A percentile compares a stretch with the other conserved stretches of the same genome.
Evolutionary conservation across 495 filamentous ascomycete species (phyloP).

Genomic region (Collariella sp.): DNA sequence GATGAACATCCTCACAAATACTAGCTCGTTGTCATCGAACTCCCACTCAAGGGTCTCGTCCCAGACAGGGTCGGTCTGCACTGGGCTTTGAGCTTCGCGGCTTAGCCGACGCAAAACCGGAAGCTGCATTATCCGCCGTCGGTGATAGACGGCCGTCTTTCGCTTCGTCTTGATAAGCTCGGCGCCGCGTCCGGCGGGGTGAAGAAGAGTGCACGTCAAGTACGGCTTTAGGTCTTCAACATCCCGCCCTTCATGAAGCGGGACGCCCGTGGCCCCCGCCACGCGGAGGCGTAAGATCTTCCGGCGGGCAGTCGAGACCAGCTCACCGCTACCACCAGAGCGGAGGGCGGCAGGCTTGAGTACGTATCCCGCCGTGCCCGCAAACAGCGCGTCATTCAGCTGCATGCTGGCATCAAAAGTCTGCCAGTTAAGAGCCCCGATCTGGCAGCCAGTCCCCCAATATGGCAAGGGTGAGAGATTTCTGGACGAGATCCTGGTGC

Average conservation of each 20-base stretch:
- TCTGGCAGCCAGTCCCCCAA: constrained; percentile 48
- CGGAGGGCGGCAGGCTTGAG: constrained; percentile 45
- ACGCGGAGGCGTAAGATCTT: constrained; percentile 34
- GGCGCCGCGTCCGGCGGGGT: constrained; percentile 23
- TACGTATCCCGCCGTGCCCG: constrained; percentile 45
- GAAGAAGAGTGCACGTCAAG: constrained; percentile 45
- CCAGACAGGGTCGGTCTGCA: constrained; percentile 42
- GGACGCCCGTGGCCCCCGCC: constrained; percentile 43
- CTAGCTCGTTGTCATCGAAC: constrained; percentile 46
- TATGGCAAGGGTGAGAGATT: constrained; percentile 44
- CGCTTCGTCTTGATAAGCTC: constrained; percentile 35
- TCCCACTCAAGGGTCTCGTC: constrained; percentile 47
- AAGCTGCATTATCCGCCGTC: constrained; percentile 31
- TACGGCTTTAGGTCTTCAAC: constrained; percentile 40
- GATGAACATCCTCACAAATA: constrained; percentile 44
- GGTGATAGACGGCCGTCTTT: constrained; percentile 45
- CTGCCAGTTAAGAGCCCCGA: constrained; percentile 52
- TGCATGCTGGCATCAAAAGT: constrained; percentile 46
- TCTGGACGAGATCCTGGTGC: constrained; percentile 45
- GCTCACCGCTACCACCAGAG: constrained; percentile 35
- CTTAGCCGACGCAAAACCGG: background rate
- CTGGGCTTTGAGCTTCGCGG: constrained; percentile 37
- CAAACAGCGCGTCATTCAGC: constrained; percentile 49
- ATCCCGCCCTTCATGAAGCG: constrained; percentile 30
- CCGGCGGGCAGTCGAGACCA: constrained; percentile 18